A percentile compares a stretch with the other conserved stretches of the same genome.
Evolutionary conservation across 2,329 filamentous ascomycete species (phyloP).

Genomic region (Hymenoscyphus infarciens): DNA sequence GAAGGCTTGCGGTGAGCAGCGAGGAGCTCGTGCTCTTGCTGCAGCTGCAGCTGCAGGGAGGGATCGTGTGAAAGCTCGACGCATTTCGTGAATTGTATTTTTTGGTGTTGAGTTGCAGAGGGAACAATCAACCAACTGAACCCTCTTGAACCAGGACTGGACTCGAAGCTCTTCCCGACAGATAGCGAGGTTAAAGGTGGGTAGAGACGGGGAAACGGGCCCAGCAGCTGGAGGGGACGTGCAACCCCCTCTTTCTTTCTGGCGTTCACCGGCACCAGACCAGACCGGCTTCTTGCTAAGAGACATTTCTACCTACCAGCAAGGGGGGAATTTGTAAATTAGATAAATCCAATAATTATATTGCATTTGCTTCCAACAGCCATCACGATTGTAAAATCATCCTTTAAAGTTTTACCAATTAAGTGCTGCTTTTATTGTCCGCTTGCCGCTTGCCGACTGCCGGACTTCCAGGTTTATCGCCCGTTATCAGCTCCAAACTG

Average conservation of each 20-base stretch:
- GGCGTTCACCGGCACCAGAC: neutral
- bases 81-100: constrained; percentile 23
- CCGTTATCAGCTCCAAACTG: neutral
- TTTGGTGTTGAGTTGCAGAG: neutral
- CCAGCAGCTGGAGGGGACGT: neutral
- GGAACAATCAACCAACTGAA: constrained; percentile 2
- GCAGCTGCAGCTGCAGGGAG: constrained; percentile 28
- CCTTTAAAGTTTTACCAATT: neutral
- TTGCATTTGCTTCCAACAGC: too few relatives aligned
- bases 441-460: neutral
- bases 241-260: neutral
- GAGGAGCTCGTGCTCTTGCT: constrained; percentile 19
- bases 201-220: neutral
- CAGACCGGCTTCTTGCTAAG: neutral
- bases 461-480: neutral
- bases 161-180: neutral
- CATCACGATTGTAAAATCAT: too few relatives aligned
- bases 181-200: neutral
- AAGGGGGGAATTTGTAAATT: too few relatives aligned
- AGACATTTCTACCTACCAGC: too few relatives aligned
- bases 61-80: constrained; percentile 30
- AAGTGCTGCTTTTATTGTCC: neutral
- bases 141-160: neutral
- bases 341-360: too few relatives aligned
- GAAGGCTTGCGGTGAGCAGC: constrained; percentile 27